Conservation (phyloP, 768 basidiomycete genomes). For the Amylocystis lapponica region DNA sequence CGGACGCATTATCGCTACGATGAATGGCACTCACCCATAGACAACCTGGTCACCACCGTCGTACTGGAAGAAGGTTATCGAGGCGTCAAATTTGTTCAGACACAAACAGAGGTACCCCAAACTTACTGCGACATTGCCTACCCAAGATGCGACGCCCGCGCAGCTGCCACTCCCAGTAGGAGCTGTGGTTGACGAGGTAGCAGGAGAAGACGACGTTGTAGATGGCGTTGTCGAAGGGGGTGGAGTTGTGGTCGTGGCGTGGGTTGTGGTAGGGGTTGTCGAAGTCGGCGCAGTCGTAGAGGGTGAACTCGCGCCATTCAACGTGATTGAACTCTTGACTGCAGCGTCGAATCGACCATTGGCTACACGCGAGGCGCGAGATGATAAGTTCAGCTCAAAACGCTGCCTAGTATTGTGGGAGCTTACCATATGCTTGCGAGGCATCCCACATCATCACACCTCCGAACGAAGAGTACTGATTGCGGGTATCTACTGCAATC, state of each 20-base stretch:
- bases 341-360: conserved; percentile 21
- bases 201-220: conserved; percentile 7
- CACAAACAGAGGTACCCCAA: background rate
- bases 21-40: conserved; percentile 9
- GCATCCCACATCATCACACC: conserved; percentile 46
- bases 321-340: conserved; percentile 17
- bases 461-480: conserved; percentile 60
- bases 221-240: conserved; percentile 7
- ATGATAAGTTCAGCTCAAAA: background rate
- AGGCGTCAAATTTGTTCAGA: background rate
- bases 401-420: background rate
- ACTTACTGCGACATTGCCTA: conserved; percentile 22
- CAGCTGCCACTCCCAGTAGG: conserved; percentile 14
- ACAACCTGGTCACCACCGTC: conserved; percentile 21
- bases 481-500: conserved; percentile 45
- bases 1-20: background rate
- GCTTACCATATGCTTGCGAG: conserved; percentile 18
- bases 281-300: background rate
- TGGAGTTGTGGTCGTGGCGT: background rate
- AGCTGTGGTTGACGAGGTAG: conserved; percentile 9
- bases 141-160: conserved; percentile 21
- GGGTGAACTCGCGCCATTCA: conserved; percentile 6
- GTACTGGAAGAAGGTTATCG: conserved; percentile 9
- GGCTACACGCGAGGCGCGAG: conserved; percentile 10
- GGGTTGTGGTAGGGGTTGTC: conserved; percentile 1